Evolutionary conservation across 2,329 filamentous ascomycete genomes (phyloP), one percentile per base, ranked within the genome.

Genomic region (Exophiala viscosa): DNA sequence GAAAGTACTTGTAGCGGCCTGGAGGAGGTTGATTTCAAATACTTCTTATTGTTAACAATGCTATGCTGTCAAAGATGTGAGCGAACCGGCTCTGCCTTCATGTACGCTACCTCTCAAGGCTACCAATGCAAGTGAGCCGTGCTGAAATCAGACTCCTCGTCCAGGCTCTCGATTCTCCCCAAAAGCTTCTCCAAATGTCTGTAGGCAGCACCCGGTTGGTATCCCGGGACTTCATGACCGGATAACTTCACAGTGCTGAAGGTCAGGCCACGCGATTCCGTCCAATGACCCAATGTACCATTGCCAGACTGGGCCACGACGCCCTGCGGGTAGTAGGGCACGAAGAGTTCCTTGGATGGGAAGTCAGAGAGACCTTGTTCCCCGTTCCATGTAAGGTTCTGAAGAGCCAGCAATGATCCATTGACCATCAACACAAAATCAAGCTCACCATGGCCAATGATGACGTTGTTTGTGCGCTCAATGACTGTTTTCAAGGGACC

Each of bases 171-270:
- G 40, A 42, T 31, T 23, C 40, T 23, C 2, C 40, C 40, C 40
- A 42, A 18, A 7, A 42, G 66, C 63, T 86, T 85, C 74, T 93
- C 88, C 14, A 93, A 66, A 51, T 88, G 84, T 31, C 88, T 75
- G 65, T 87, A 88, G 0, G 84, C 79, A 0, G 82, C 83, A 13
- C 76, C 78, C 0, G 87, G 85, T 15, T 83, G 43, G 40, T 59
- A 57, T 4, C 54, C 54, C 2, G 57, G 54, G 34, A 60, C 31
- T 40, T 57, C 59, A 40, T 64, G 62, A 20, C 62, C 62, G 10
- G 55, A 47, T 23, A 63, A 41, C 8, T 59, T 42, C 11, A 63
- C 57, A 5, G 45, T 15, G 33, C 54, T 54, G 54, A 75, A 77
- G 0, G 70, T 75, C 50, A 77, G 52, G 0, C 73, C 73, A 18